Percentiles rank a stretch among this genome's conserved stretches.
These are phyloP conservation scores for Mucor velutinosus DNA, from an alignment of 371 early-diverging fungal species.

Conservation along the genomic window DNA sequence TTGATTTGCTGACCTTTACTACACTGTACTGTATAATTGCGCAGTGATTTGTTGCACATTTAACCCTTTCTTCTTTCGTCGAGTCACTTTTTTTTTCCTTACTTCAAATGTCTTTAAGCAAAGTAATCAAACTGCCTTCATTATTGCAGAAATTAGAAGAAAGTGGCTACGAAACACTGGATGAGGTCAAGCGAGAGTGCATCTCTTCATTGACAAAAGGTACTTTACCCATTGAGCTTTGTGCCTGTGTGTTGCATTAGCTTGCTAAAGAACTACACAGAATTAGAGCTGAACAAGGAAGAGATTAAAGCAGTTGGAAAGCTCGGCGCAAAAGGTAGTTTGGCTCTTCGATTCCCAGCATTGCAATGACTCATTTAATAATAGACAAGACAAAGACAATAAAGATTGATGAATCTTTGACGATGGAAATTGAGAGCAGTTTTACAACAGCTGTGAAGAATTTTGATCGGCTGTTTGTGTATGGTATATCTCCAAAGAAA, in stretches of 20 bases:
- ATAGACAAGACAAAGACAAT: neutral
- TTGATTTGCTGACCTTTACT: neutral
- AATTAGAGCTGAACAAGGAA: constrained; percentile 13
- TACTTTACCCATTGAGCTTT: neutral
- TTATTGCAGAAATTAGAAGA: constrained; percentile 26
- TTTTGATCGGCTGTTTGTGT: constrained; percentile 50
- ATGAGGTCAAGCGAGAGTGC: constrained; percentile 10
- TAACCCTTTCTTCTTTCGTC: neutral
- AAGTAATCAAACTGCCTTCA: neutral
- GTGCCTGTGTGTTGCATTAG: neutral
- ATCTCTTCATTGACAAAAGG: constrained; percentile 1
- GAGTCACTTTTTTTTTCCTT: neutral
- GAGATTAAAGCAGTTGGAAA: constrained; percentile 9
- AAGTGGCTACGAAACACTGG: constrained; percentile 30
- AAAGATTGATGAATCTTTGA: constrained; percentile 8
- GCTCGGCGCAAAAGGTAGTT: constrained; percentile 8
- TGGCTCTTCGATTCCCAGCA: neutral
- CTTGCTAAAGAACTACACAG: constrained; percentile 1
- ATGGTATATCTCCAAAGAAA: constrained; percentile 51
- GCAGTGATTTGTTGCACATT: neutral
- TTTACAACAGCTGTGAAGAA: constrained; percentile 38
- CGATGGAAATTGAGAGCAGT: constrained; percentile 26
- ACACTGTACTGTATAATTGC: no score
- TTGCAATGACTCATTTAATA: neutral
- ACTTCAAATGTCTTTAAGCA: neutral